Evolutionary conservation across 129 eudicot species (phyloP).

Genomic region (Artemisia tridentata): DNA sequence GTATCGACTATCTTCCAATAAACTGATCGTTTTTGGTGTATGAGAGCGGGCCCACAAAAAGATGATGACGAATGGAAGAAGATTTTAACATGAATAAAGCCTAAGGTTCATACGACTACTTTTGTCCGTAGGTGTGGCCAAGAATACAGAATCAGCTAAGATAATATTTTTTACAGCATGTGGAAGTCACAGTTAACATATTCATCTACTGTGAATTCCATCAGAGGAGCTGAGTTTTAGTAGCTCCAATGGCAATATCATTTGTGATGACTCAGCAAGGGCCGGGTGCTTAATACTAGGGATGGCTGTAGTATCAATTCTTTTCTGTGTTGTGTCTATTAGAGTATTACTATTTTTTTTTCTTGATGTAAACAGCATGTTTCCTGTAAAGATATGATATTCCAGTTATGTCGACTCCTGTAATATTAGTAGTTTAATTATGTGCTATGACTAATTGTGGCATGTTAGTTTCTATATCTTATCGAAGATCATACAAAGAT

Average conservation of each 20-base stretch:
- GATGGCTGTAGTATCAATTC: constrained; percentile 1
- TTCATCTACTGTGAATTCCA: constrained; percentile 17
- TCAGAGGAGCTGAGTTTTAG: constrained; percentile 22
- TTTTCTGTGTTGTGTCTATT: constrained; percentile 20
- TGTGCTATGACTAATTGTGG: constrained; percentile 5
- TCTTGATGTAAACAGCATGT: constrained; percentile 24
- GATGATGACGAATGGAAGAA: constrained; percentile 11
- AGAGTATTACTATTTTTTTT: constrained; percentile 6
- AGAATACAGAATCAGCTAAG: constrained; percentile 17
- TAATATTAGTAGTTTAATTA: constrained; percentile 4
- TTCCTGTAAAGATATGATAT: constrained; percentile 26
- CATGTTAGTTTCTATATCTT: constrained; percentile 13
- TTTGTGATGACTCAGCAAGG: constrained; percentile 12
- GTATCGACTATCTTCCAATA: constrained; percentile 2
- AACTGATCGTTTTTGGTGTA: background rate
- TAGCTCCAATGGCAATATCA: constrained; percentile 8
- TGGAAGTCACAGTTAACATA: constrained; percentile 14
- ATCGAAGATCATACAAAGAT: constrained; percentile 4
- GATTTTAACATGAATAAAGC: constrained; percentile 16
- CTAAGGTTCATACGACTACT: constrained; percentile 17
- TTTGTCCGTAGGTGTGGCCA: constrained; percentile 22
- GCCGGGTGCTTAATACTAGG: constrained; percentile 6
- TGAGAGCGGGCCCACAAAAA: background rate
- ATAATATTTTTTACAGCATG: constrained; percentile 2
- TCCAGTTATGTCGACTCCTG: constrained; percentile 12